Conservation (phyloP, 2,329 filamentous ascomycete species). For the Dothideomycetes sp. region DNA sequence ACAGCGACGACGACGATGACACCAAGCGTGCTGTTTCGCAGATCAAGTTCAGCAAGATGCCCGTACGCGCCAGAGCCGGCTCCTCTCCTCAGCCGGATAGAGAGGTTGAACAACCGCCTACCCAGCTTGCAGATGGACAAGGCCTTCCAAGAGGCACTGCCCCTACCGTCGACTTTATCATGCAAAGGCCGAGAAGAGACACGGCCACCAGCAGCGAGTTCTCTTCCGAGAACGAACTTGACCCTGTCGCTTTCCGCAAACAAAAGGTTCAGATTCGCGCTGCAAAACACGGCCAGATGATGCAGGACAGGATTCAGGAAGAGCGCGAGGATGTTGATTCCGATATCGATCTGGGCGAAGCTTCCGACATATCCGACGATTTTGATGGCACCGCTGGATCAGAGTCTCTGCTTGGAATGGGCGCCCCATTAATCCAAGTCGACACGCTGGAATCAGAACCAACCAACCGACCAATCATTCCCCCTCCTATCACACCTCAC, state of each 20-base stretch:
- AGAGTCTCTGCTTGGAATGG: conserved; percentile 55
- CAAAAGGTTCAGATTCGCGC: conserved; percentile 46
- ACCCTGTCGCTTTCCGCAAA: conserved; percentile 55
- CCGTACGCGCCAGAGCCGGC: conserved; percentile 72
- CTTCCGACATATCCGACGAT: conserved; percentile 41
- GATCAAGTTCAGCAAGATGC: conserved; percentile 96
- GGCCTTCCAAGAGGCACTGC: conserved; percentile 57
- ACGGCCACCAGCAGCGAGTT: conserved; percentile 76
- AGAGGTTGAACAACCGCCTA: conserved; percentile 49
- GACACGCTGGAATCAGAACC: conserved; percentile 15
- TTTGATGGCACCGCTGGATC: conserved; percentile 62
- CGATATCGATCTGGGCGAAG: conserved; percentile 29
- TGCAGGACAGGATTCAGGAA: conserved; percentile 47
- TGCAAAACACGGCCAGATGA: conserved; percentile 44
- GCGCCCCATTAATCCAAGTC: conserved; percentile 31
- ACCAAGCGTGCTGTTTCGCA: conserved; percentile 63
- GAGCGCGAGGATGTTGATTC: conserved; percentile 27
- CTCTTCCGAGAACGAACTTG: conserved; percentile 72
- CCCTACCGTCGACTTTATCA: conserved; percentile 55
- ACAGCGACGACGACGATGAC: conserved; percentile 70
- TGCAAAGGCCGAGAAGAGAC: conserved; percentile 58
- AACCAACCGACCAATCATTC: conserved; percentile 31
- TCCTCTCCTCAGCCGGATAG: conserved; percentile 73
- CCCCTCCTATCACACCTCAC: conserved; percentile 38
- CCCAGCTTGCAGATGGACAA: conserved; percentile 32